Evolutionary conservation across 139 green algal species (phyloP), one percentile per base, ranked within the genome.

Genomic region (Chlorella sp.): DNA sequence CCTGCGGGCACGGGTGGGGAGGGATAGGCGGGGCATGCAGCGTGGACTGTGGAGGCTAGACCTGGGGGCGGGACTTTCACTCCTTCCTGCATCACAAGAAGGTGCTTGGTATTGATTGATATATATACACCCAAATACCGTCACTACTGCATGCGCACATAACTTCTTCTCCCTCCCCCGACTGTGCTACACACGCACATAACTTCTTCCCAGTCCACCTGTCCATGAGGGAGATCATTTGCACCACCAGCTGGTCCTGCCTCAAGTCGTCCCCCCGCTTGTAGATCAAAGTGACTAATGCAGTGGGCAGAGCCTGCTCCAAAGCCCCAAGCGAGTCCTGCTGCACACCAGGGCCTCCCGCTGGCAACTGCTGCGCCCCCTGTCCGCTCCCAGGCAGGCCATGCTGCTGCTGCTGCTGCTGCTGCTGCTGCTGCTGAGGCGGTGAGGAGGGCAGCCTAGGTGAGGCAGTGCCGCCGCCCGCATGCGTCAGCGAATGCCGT

Each of bases 151-250:
- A n/a, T n/a, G n/a, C n/a, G n/a, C n/a, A n/a, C n/a, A n/a, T n/a
- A n/a, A n/a, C n/a, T n/a, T n/a, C 48, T 16, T 57, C 48, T 30
- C 66, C 32, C 30, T n/a, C 18, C 73, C 3, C 28, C 2, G 15
- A 26, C 3, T 37, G 3, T 57, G n/a, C 75, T n/a, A 42, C 26
- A 12, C 76, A 18, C 48, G 37, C 22, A 37, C 76, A n/a, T n/a
- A 22, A 28, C 34, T 36, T 34, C 34, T 36, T 16, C 21, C 76
- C 37, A 3, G 36, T 30, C 14, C 81, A 81, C 81, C 90, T 89
- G 89, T 99, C 98, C 97, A 99, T 99, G 0, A 99, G 96, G 5
- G 91, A 94, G 78, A 99, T 96, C 93, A 99, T 98, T 91, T 98
- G 96, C 82, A 97, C 71, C 60, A 95, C 91, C 84, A 96, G 90